Evolutionary conservation across 2,329 filamentous ascomycete species (phyloP), one percentile per base, ranked within the genome.

Genomic region (Penicillium thymicola): DNA sequence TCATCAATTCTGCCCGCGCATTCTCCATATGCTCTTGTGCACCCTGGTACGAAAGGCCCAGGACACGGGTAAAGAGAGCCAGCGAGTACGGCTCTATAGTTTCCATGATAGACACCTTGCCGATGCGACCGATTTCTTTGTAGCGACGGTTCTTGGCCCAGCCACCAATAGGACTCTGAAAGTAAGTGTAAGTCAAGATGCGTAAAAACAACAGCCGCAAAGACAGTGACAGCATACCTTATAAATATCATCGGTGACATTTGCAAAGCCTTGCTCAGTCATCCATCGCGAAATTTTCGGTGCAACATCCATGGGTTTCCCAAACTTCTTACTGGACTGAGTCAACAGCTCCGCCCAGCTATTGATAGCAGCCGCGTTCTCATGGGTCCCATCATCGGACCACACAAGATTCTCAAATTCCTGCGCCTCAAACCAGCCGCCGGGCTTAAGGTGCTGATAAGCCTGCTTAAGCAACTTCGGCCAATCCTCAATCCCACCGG

Each of bases 401-500:
- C 51, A 25, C 7, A 70, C 47, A 28, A 52, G 56, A 3, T 62
- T 48, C 47, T 73, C 70, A 43, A 70, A 72, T 48, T 72, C 70
- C 58, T 75, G 72, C 27, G 69, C 56, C 55, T 75, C 73, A 21
- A 75, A 59, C 69, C 72, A 75, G 0, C 72, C 73, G 6, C 71
- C 72, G 0, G 72, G 72, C 41, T 66, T 68, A 1, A 74, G 52
- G 55, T 75, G 67, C 23, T 59, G 51, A 50, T 65, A 70, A 16
- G 69, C 67, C 63, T 74, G 72, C 9, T 53, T 43, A 4, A 75
- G 54, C 34, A 74, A 55, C 13, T 57, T 56, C 2, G 57, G 55
- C 70, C 72, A 75, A 62, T 75, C 70, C 7, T 55, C 65, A 47
- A 77, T 76, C 3, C 70, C 70, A 10, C 74, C 75, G 34, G 64